Base-by-base conservation (phyloP, 805 yeast genomes). In the Monosporozyma aquatica region DNA sequence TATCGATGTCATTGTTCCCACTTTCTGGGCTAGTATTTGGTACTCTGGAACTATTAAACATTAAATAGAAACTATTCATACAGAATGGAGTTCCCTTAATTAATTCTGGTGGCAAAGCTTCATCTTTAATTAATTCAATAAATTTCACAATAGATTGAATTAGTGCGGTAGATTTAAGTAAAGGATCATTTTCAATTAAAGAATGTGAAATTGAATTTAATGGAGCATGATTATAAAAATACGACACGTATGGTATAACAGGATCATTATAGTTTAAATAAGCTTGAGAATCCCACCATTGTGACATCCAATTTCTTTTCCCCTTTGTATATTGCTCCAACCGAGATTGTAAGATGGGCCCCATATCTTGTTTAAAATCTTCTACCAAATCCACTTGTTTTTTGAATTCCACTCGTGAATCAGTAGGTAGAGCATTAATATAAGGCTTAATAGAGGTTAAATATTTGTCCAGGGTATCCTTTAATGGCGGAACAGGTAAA, bases 211-310 rank as follows among this genome's bases (percentile, higher is more conserved):
- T 43, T 6, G 41, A 26, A 6, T 71, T 69, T 28, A 69, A 50
- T 54, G 84, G 90, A 62, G 76, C 81, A 68, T 90, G 95, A 42
- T 80, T 74, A 66, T 76, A 90, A 54, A 87, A 92, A 68, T 90
- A 90, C 17, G 95, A 83, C 28, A 87, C 95, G 58, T 80, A 89
- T 10, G 97, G 97, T 22, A 85, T 84, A n/a, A 90, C 84, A 0
- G 97, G 95, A 63, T 87, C 97, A 51, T 92, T 74, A 67, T 87
- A 89, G 32, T 82, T 78, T 69, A 90, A 70, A 65, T 90, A 90
- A 17, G 96, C 95, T 52, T 83, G 85, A 54, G 84, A 82, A 62
- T 90, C 95, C 98, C 98, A 90, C 73, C 82, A 87, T 46, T 76
- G 81, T 37, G 83, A 75, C 55, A 90, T 71, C 98, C 98, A 90